phyloP scores from a whole-genome alignment of 2,329 filamentous ascomycete species.

The Fusarium clavum region DNA sequence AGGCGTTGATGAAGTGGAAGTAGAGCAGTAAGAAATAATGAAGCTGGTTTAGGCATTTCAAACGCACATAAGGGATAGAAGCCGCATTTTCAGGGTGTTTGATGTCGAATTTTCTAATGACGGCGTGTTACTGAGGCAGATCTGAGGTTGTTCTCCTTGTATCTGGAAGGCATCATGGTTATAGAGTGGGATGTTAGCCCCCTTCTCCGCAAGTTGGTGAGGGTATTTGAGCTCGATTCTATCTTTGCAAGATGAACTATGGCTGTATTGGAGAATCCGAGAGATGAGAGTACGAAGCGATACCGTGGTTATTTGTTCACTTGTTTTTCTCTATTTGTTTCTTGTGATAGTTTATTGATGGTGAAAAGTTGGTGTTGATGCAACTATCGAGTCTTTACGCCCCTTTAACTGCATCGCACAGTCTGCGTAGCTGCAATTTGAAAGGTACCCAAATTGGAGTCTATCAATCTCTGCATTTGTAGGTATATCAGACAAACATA shows the following conservation, averaged over 20 bases:
- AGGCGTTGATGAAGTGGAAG: slow-evolving; percentile 62
- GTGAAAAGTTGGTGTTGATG: slow-evolving; percentile 6
- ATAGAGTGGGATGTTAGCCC: slow-evolving; percentile 30
- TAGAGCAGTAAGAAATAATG: slow-evolving; percentile 46
- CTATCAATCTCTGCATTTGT: slow-evolving; percentile 42
- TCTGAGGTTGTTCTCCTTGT: slow-evolving; percentile 37
- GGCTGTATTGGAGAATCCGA: slow-evolving; percentile 40
- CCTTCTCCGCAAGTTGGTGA: slow-evolving; percentile 36
- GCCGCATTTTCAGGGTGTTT: slow-evolving; percentile 48
- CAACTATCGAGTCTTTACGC: slow-evolving; percentile 19
- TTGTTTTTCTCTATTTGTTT: background rate
- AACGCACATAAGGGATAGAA: slow-evolving; percentile 47
- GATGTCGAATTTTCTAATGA: slow-evolving; percentile 46
- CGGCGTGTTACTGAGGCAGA: slow-evolving; percentile 41
- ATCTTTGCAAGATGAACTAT: slow-evolving; percentile 45
- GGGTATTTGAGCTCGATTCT: slow-evolving; percentile 25
- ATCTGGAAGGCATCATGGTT: slow-evolving; percentile 45
- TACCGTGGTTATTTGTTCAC: slow-evolving; percentile 37
- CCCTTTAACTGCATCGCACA: slow-evolving; percentile 38
- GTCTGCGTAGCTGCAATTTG: slow-evolving; percentile 19
- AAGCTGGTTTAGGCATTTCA: slow-evolving; percentile 42
- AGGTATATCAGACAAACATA: background rate
- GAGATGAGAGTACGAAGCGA: slow-evolving; percentile 41
- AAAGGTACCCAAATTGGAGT: slow-evolving; percentile 12
- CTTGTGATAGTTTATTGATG: slow-evolving; percentile 6